These are phyloP conservation scores for Murraya paniculata DNA, from an alignment of 345 rosid genomes.

Conservation along the genomic window DNA sequence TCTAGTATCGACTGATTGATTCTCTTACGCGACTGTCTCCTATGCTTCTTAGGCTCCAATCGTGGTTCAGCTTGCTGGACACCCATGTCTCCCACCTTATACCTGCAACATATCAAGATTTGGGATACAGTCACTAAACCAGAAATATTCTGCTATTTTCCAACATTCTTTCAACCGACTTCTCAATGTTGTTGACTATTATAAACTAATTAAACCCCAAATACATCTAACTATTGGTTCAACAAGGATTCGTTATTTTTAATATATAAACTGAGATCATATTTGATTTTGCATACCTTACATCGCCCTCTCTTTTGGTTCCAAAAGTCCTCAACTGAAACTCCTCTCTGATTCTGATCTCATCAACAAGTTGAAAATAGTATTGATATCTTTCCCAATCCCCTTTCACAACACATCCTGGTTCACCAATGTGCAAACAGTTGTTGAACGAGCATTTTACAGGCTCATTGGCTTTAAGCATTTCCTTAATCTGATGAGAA, in stretches of 20 bases:
- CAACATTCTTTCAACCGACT: not conserved
- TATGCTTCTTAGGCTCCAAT: conserved; percentile 73
- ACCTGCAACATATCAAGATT: conserved; percentile 37
- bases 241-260: not conserved
- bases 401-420: conserved; percentile 73
- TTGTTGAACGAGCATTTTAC: conserved; percentile 69
- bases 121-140: not conserved
- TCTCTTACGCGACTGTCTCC: conserved; percentile 76
- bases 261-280: not conserved
- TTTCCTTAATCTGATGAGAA: conserved; percentile 43
- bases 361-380: conserved; percentile 83
- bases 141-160: not conserved
- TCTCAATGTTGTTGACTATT: not conserved
- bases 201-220: not conserved
- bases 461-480: conserved; percentile 39
- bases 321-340: conserved; percentile 87
- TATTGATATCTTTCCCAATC: conserved; percentile 86
- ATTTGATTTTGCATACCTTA: conserved; percentile 49
- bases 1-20: conserved; percentile 63
- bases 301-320: conserved; percentile 81
- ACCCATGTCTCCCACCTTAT: conserved; percentile 77
- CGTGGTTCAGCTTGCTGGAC: conserved; percentile 81
- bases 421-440: conserved; percentile 87
- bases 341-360: conserved; percentile 81
- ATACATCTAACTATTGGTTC: not conserved